Evolutionary conservation across 2,329 filamentous ascomycete species (phyloP).

Genomic region (Pseudocercospora fuligena): DNA sequence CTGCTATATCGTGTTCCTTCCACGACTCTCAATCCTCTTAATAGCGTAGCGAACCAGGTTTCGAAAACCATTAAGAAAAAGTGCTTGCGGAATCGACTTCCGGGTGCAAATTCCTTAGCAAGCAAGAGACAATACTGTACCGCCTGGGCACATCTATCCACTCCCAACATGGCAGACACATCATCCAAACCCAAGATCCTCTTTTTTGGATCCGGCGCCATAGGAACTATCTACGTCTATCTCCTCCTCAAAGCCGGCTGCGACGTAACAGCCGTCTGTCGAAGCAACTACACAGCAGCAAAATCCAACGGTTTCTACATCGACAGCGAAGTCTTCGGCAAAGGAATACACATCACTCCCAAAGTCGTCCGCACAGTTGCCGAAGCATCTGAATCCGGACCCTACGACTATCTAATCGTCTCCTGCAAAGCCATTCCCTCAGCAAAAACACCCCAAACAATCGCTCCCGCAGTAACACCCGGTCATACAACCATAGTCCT

Average conservation of each 20-base stretch:
- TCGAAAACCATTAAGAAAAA: too few relatives aligned
- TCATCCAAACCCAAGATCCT: conserved; percentile 40
- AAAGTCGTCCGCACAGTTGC: conserved; percentile 42
- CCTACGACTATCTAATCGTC: conserved; percentile 56
- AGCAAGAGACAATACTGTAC: too few relatives aligned
- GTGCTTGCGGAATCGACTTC: too few relatives aligned
- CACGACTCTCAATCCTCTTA: neutral
- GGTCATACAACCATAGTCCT: conserved; percentile 60
- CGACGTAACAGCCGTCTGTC: conserved; percentile 50
- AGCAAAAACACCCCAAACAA: conserved; percentile 41
- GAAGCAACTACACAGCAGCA: conserved; percentile 51
- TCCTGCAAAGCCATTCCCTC: conserved; percentile 53
- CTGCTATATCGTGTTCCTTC: neutral
- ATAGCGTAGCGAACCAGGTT: neutral
- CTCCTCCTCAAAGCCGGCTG: conserved; percentile 46
- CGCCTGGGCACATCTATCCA: neutral
- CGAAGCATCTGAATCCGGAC: conserved; percentile 41
- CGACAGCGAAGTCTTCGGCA: conserved; percentile 45
- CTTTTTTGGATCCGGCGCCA: conserved; percentile 50
- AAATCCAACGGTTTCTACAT: conserved; percentile 49
- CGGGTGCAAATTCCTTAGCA: too few relatives aligned
- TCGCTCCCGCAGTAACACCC: conserved; percentile 47
- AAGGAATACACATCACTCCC: conserved; percentile 44
- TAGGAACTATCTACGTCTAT: conserved; percentile 51
- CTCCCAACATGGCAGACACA: neutral